Evolutionary conservation across 2,329 filamentous ascomycete genomes (phyloP).

Genomic region (Penicillium sp.): DNA sequence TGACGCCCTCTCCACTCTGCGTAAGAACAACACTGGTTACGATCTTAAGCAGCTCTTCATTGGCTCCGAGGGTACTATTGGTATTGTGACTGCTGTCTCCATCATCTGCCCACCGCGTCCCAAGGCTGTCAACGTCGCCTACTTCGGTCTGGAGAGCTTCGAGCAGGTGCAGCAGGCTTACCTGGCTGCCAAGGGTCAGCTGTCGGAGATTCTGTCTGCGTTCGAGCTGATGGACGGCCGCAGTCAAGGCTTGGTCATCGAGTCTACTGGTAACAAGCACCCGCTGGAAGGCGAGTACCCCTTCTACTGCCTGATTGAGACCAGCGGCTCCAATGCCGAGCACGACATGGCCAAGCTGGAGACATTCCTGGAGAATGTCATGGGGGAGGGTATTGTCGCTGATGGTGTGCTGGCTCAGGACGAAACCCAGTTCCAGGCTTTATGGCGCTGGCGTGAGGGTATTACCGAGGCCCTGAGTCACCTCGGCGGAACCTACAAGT

Average conservation of each 20-base stretch:
- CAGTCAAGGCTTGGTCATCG: conserved; percentile 74
- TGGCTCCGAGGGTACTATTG: conserved; percentile 90
- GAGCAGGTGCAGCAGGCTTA: conserved; percentile 86
- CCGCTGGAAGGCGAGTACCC: conserved; percentile 82
- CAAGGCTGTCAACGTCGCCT: conserved; percentile 88
- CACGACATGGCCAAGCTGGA: conserved; percentile 93
- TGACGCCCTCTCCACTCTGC: conserved; percentile 80
- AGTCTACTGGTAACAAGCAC: conserved; percentile 72
- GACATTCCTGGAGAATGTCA: conserved; percentile 85
- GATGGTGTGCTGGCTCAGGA: conserved; percentile 93
- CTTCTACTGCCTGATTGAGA: conserved; percentile 97
- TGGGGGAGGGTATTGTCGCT: conserved; percentile 79
- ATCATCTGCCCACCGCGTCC: conserved; percentile 87
- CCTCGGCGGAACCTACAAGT: conserved; percentile 96
- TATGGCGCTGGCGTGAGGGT: conserved; percentile 93
- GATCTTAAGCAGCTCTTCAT: conserved; percentile 97
- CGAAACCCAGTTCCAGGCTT: conserved; percentile 78
- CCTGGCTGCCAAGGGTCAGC: conserved; percentile 81
- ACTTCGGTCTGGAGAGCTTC: conserved; percentile 87
- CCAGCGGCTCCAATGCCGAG: conserved; percentile 88
- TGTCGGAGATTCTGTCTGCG: conserved; percentile 92
- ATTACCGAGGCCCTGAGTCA: conserved; percentile 87
- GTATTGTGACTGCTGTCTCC: conserved; percentile 87
- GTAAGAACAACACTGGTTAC: conserved; percentile 99
- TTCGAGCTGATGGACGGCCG: conserved; percentile 95